Base-by-base conservation (phyloP, 345 rosid species). In the Heritiera fomes region DNA sequence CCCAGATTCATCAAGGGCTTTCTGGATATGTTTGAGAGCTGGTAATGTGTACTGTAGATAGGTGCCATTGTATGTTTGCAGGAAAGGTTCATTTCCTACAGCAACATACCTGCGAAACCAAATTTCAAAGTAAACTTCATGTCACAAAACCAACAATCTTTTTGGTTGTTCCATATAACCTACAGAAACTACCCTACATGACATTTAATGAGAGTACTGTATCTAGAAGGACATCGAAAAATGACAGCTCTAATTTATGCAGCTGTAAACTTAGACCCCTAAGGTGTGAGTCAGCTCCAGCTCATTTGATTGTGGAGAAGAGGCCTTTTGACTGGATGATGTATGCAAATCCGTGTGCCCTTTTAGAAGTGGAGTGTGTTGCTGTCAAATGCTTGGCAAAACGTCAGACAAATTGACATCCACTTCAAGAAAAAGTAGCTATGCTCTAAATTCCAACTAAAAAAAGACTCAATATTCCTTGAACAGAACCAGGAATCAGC, bases 1-100 rank as follows among this genome's bases (percentile, higher is more conserved):
- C 20, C 81, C 77, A 0, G 88, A 89, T 58, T 78, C 71, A 34
- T 79, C 79, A 23, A 88, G 85, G 58, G 91, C 91, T 5, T 45
- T 77, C 76, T 86, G 88, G 62, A 88, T 73, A 64, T 88, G 86
- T 65, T 17, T 80, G 8, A 88, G 78, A 49, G 91, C 91, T 2
- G 89, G 89, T 43, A 86, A 81, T 28, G 88, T 85, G 77, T 38
- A 20, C 13, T 79, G 75, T 15, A 78, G 34, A 77, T 82, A 88
- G 12, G 82, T 80, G 23, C 83, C 84, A 72, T 88, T 88, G 80
- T 88, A 88, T 68, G 75, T 43, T n/a, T 69, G 64, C 20, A 78
- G 80, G 75, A 78, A 78, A 11, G 80, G 80, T 49, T 78, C 80
- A 69, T 78, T 78, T 7, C 80, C 80, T 23, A 78, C 80, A 30